These are phyloP conservation scores for Fagus sylvatica DNA, from an alignment of 306 rosid species.

Conservation along the genomic window DNA sequence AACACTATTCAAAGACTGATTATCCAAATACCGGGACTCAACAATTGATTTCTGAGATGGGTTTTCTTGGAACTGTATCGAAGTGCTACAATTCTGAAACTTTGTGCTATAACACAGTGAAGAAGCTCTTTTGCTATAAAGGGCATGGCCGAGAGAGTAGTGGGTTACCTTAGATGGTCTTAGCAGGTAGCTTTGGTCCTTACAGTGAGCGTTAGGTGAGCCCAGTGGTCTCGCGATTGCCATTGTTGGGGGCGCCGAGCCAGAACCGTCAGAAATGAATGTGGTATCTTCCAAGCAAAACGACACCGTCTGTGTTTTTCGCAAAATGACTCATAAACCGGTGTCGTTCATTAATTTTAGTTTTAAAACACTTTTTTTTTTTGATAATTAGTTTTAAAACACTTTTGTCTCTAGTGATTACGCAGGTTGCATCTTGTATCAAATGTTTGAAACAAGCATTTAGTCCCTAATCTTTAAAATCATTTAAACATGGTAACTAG, in stretches of 20 bases:
- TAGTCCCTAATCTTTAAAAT: too few relatives aligned
- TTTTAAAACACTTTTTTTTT: too few relatives aligned
- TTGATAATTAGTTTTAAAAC: too few relatives aligned
- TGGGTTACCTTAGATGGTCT: conserved; percentile 1
- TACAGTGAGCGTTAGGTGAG: too few relatives aligned
- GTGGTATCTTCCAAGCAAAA: too few relatives aligned
- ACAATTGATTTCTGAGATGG: conserved; percentile 12
- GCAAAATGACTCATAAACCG: too few relatives aligned
- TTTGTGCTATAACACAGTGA: conserved; percentile 11
- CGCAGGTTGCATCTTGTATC: too few relatives aligned
- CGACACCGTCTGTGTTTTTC: too few relatives aligned
- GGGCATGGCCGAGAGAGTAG: background rate
- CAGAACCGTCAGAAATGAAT: background rate
- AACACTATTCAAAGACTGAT: background rate
- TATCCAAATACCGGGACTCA: background rate
- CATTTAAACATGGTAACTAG: too few relatives aligned
- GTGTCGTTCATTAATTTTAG: too few relatives aligned
- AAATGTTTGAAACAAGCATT: too few relatives aligned
- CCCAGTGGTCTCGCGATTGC: background rate
- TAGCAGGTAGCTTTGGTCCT: background rate
- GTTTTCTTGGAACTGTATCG: conserved; percentile 6
- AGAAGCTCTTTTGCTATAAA: background rate
- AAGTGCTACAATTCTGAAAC: conserved; percentile 1
- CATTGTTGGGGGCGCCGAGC: background rate
- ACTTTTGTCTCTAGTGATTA: too few relatives aligned